These are phyloP conservation scores for Diddensiella caesifluorescens DNA, from an alignment of 805 yeast genomes.

Conservation along the genomic window DNA sequence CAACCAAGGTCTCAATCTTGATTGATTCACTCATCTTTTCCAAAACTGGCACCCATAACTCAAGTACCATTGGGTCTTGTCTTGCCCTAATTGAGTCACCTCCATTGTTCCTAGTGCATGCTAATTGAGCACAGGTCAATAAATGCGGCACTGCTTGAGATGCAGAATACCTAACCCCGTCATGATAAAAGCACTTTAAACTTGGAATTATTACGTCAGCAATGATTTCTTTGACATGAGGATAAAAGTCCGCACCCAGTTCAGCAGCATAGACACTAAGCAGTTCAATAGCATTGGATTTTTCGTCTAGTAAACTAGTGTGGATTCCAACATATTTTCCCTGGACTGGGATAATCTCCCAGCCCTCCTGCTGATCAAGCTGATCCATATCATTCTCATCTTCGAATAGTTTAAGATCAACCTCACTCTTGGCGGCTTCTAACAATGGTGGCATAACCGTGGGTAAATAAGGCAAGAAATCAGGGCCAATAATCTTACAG, in stretches of 20 bases:
- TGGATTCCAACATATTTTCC: constrained; percentile 95
- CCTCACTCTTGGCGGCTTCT: constrained; percentile 80
- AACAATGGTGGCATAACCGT: constrained; percentile 86
- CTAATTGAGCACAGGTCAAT: constrained; percentile 52
- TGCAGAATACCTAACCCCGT: constrained; percentile 90
- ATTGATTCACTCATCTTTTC: constrained; percentile 63
- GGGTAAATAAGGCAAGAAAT: constrained; percentile 77
- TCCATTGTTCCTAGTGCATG: constrained; percentile 49
- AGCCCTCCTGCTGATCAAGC: constrained; percentile 77
- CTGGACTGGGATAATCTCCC: constrained; percentile 87
- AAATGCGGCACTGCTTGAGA: constrained; percentile 78
- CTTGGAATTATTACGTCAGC: constrained; percentile 81
- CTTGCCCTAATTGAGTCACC: constrained; percentile 35
- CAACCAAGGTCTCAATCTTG: constrained; percentile 76
- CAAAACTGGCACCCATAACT: constrained; percentile 67
- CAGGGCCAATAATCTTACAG: constrained; percentile 78
- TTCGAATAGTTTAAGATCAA: constrained; percentile 82
- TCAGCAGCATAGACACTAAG: constrained; percentile 79
- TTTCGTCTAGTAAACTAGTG: constrained; percentile 90
- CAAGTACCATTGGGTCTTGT: constrained; percentile 47
- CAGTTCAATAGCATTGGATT: constrained; percentile 86
- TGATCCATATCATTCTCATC: constrained; percentile 82
- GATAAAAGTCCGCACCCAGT: constrained; percentile 74
- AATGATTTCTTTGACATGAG: constrained; percentile 74
- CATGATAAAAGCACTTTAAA: constrained; percentile 84